A percentile compares a stretch with the other conserved stretches of the same genome.
Evolutionary conservation across 2,329 filamentous ascomycete genomes (phyloP).

Genomic region (Fusarium sacchari): DNA sequence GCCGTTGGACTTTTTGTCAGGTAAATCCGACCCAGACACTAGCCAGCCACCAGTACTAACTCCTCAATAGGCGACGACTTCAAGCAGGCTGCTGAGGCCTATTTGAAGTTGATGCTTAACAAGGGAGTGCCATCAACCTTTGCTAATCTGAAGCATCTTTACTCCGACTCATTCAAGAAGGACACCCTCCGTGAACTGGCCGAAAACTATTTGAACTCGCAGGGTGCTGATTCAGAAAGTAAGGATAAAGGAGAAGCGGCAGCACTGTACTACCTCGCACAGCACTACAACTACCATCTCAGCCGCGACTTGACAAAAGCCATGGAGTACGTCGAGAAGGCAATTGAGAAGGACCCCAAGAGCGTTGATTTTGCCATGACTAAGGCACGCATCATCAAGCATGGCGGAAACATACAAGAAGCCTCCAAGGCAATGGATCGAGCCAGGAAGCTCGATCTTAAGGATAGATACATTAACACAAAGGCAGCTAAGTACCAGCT

Average conservation of each 20-base stretch:
- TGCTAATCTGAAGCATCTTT: constrained; percentile 94
- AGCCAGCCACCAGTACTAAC: constrained; percentile 28
- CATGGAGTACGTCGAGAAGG: constrained; percentile 82
- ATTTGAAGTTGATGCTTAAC: constrained; percentile 84
- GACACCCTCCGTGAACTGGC: constrained; percentile 79
- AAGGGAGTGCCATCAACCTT: constrained; percentile 97
- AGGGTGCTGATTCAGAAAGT: constrained; percentile 59
- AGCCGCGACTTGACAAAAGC: constrained; percentile 88
- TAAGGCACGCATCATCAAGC: constrained; percentile 94
- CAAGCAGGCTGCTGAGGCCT: constrained; percentile 77
- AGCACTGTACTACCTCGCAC: constrained; percentile 90
- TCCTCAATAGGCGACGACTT: constrained; percentile 76
- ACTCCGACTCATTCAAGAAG: constrained; percentile 80
- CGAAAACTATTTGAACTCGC: constrained; percentile 77
- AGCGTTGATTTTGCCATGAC: constrained; percentile 95
- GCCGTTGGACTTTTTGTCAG: constrained; percentile 87
- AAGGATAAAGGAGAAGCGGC: constrained; percentile 75
- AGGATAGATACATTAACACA: constrained; percentile 97
- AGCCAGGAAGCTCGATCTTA: constrained; percentile 84
- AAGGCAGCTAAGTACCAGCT: constrained; percentile 98
- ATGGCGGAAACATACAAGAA: constrained; percentile 80
- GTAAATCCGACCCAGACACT: constrained; percentile 51
- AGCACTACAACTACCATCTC: constrained; percentile 94
- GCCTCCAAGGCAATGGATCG: constrained; percentile 90
- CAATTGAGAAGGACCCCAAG: constrained; percentile 80